Conservation (phyloP, 768 basidiomycete genomes). For the Boletus eberwhitei region DNA sequence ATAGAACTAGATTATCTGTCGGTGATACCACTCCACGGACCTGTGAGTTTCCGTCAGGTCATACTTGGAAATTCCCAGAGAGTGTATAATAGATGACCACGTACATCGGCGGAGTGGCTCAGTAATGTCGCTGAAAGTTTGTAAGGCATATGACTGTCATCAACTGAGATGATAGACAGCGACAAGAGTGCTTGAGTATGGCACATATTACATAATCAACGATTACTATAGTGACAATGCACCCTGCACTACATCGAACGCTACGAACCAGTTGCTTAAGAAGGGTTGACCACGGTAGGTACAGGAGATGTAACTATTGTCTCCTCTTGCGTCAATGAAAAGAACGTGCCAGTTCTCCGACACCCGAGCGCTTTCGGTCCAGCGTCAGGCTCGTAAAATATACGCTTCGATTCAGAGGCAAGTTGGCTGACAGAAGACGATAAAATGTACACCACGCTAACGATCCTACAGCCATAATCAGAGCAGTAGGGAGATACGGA, state of each 20-base stretch:
- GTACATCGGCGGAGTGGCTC: slow-evolving; percentile 72
- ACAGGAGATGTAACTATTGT: no score
- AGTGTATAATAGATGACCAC: slow-evolving; percentile 24
- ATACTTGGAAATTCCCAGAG: neutral
- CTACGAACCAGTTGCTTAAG: no score
- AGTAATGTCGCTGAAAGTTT: slow-evolving; percentile 71
- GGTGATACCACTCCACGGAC: slow-evolving; percentile 82
- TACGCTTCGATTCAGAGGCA: neutral
- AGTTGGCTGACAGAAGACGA: neutral
- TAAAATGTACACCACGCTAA: slow-evolving; percentile 79
- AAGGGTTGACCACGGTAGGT: no score
- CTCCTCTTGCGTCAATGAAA: no score
- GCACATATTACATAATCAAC: neutral
- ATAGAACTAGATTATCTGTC: slow-evolving; percentile 73
- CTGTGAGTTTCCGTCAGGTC: slow-evolving; percentile 41
- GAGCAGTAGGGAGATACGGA: slow-evolving; percentile 79
- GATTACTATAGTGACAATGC: no score
- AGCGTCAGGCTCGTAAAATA: neutral
- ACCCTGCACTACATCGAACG: no score
- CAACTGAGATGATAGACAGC: neutral
- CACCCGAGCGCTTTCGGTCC: no score
- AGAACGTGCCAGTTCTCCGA: no score
- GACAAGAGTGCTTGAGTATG: no score
- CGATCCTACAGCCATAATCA: slow-evolving; percentile 65
- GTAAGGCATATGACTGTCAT: slow-evolving; percentile 52